phyloP scores from a whole-genome alignment of 768 basidiomycete species.

The Scleroderma bovista region DNA sequence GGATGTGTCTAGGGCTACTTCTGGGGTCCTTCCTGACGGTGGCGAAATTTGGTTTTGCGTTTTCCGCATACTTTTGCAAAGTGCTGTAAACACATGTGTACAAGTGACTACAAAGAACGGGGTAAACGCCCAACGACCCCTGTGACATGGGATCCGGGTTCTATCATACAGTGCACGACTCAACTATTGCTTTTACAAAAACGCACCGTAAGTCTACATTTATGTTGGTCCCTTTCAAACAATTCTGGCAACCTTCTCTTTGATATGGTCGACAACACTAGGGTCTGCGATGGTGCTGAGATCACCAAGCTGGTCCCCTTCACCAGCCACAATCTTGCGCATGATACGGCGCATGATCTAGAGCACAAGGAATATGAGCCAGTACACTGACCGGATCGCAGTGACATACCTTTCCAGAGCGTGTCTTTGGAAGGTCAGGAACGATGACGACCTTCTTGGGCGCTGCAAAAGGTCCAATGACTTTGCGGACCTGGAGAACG shows the following conservation, averaged over 20 bases:
- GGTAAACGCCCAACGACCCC: too few species aligned
- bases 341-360: slow-evolving; percentile 93
- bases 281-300: slow-evolving; percentile 92
- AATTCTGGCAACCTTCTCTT: slow-evolving; percentile 56
- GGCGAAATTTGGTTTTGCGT: too few species aligned
- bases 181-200: not conserved
- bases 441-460: slow-evolving; percentile 91
- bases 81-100: too few species aligned
- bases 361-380: not conserved
- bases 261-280: slow-evolving; percentile 76
- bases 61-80: too few species aligned
- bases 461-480: slow-evolving; percentile 95
- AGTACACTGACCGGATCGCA: not conserved
- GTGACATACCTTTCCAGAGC: slow-evolving; percentile 72
- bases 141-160: not conserved
- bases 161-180: not conserved
- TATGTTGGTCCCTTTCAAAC: slow-evolving; percentile 19
- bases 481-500: slow-evolving; percentile 91
- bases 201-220: slow-evolving; percentile 5
- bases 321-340: slow-evolving; percentile 93
- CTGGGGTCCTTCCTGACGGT: too few species aligned
- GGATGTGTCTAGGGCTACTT: too few species aligned
- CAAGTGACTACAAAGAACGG: too few species aligned
- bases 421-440: slow-evolving; percentile 86
- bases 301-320: slow-evolving; percentile 94